Percentiles rank a stretch among this genome's conserved stretches.
phyloP scores from a whole-genome alignment of 768 basidiomycete genomes.

The Tricholomella constricta region DNA sequence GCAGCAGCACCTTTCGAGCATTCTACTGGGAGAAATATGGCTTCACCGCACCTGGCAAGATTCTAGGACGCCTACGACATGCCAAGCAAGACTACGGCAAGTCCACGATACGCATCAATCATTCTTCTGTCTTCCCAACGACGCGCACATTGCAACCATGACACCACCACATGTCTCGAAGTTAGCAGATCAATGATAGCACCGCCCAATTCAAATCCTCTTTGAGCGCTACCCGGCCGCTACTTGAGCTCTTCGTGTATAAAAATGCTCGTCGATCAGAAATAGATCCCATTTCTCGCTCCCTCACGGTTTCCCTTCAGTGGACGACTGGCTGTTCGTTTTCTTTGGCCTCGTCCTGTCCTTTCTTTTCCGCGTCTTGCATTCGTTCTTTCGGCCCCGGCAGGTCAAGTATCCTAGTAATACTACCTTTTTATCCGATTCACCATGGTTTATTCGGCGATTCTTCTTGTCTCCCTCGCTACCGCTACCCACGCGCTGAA shows the following conservation, averaged over 20 bases:
- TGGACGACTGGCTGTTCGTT: constrained; percentile 6
- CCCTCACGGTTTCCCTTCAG: constrained; percentile 7
- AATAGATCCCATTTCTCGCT: background rate
- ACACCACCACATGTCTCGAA: background rate
- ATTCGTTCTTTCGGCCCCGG: constrained; percentile 16
- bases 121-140: background rate
- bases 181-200: background rate
- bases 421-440: background rate
- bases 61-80: background rate
- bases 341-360: constrained; percentile 7
- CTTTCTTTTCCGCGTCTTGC: constrained; percentile 6
- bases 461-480: constrained; percentile 17
- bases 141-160: constrained; percentile 4
- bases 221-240: too few species aligned
- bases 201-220: too few species aligned
- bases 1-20: too few species aligned
- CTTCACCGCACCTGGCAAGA: too few species aligned
- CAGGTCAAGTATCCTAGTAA: constrained; percentile 10
- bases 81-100: background rate
- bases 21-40: too few species aligned
- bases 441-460: constrained; percentile 11
- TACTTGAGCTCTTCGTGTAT: background rate
- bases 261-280: background rate
- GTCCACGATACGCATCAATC: background rate
- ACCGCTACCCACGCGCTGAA: constrained; percentile 32